phyloP scores from a whole-genome alignment of 169 alveolate species.

The Theileria equi region DNA sequence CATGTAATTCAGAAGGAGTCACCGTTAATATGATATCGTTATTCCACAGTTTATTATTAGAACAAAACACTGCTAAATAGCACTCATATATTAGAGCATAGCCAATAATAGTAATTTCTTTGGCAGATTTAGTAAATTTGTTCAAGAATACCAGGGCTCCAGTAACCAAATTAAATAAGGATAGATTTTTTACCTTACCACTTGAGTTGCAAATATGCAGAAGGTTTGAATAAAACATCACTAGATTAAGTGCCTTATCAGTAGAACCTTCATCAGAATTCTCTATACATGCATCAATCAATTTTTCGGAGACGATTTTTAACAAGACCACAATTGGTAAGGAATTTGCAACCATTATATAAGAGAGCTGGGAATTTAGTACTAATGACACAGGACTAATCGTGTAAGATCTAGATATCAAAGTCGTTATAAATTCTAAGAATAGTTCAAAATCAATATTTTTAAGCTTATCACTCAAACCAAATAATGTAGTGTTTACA shows the following conservation, averaged over 20 bases:
- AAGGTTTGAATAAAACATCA: conserved; percentile 16
- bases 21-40: no score
- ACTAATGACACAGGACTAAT: background rate
- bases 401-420: background rate
- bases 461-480: background rate
- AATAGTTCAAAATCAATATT: no score
- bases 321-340: background rate
- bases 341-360: background rate
- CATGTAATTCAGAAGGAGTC: conserved; percentile 25
- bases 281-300: background rate
- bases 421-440: background rate
- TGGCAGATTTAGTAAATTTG: conserved; percentile 21
- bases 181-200: background rate
- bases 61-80: conserved; percentile 15
- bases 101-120: conserved; percentile 11
- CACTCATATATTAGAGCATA: conserved; percentile 29
- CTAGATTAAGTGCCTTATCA: background rate
- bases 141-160: conserved; percentile 16
- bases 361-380: background rate
- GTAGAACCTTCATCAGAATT: background rate
- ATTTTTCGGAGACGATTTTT: background rate
- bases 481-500: background rate
- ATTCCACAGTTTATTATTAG: conserved; percentile 37
- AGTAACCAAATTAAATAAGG: background rate
- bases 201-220: conserved; percentile 12